phyloP scores from a whole-genome alignment of 805 yeast genomes.

The Naumovozyma baii region DNA sequence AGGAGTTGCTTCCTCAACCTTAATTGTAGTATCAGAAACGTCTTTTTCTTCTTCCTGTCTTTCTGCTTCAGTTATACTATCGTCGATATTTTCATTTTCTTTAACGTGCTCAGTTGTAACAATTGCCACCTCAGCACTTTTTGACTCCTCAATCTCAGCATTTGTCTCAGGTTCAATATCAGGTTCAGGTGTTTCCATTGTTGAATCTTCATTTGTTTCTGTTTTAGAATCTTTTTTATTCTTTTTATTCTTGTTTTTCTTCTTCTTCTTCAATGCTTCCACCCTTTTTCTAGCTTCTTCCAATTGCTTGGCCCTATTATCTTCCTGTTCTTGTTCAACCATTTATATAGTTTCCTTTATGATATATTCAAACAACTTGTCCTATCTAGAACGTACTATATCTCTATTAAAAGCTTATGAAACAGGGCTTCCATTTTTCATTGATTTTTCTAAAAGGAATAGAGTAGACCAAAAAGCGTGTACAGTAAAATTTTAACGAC shows the following conservation, averaged over 20 bases:
- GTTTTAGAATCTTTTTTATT: conserved; percentile 28
- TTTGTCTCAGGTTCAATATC: conserved; percentile 2
- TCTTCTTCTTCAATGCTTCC: conserved; percentile 58
- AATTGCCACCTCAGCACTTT: too few species aligned
- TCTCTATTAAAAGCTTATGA: too few species aligned
- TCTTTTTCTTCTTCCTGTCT: neutral
- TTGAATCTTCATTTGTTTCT: conserved; percentile 9
- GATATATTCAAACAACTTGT: too few species aligned
- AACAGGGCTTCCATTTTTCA: too few species aligned
- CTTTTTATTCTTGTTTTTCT: conserved; percentile 38
- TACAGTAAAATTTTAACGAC: too few species aligned
- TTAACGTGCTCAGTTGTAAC: conserved; percentile 1
- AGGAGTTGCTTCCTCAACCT: neutral
- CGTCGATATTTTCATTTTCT: conserved; percentile 5
- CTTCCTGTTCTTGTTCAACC: conserved; percentile 30
- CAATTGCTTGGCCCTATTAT: conserved; percentile 47
- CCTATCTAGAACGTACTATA: neutral
- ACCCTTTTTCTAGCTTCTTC: conserved; percentile 67
- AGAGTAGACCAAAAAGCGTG: too few species aligned
- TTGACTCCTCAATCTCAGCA: conserved; percentile 1
- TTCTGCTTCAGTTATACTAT: conserved; percentile 2
- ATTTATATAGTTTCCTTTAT: conserved; percentile 3
- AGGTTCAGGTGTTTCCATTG: conserved; percentile 6
- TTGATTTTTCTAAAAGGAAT: too few species aligned
- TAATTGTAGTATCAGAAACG: neutral